Conservation (phyloP, 1,284 basidiomycete species). For the Melanopsichium pennsylvanicum region DNA sequence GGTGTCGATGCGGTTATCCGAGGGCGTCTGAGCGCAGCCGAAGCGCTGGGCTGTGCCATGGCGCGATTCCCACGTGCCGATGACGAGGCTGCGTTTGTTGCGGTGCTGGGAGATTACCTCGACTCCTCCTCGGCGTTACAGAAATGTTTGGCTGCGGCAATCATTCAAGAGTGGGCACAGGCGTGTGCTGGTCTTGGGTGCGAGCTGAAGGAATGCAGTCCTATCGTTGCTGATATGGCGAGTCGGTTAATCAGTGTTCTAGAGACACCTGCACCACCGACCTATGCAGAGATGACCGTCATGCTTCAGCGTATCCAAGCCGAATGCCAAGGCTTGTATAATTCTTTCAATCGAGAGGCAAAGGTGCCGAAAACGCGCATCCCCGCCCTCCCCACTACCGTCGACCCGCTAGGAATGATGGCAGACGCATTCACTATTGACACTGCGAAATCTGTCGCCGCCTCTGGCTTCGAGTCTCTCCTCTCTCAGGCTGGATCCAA, state of each 20-base stretch:
- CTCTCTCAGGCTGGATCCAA: constrained; percentile 68
- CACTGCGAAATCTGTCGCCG: constrained; percentile 78
- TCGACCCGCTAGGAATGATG: constrained; percentile 74
- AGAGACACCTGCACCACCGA: constrained; percentile 75
- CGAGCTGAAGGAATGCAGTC: constrained; percentile 36
- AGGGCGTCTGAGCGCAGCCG: constrained; percentile 81
- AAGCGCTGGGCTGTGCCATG: constrained; percentile 79
- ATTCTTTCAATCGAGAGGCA: constrained; percentile 82
- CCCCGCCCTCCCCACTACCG: constrained; percentile 78
- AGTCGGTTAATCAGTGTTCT: constrained; percentile 76
- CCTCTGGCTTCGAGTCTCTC: constrained; percentile 76
- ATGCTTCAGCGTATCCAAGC: constrained; percentile 80
- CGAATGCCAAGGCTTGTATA: constrained; percentile 82
- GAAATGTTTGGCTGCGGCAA: constrained; percentile 81
- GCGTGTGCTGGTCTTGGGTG: constrained; percentile 34
- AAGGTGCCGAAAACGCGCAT: constrained; percentile 82
- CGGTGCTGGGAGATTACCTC: constrained; percentile 79
- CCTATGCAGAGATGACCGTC: constrained; percentile 91
- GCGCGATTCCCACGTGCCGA: constrained; percentile 72
- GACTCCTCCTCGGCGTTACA: constrained; percentile 90
- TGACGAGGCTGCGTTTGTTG: constrained; percentile 65
- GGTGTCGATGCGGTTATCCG: constrained; percentile 80
- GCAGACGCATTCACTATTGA: constrained; percentile 80
- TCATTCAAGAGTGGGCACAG: constrained; percentile 90
- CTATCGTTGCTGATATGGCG: constrained; percentile 68